Conservation (phyloP, 2,329 filamentous ascomycete species). For the Talaromyces sp. region DNA sequence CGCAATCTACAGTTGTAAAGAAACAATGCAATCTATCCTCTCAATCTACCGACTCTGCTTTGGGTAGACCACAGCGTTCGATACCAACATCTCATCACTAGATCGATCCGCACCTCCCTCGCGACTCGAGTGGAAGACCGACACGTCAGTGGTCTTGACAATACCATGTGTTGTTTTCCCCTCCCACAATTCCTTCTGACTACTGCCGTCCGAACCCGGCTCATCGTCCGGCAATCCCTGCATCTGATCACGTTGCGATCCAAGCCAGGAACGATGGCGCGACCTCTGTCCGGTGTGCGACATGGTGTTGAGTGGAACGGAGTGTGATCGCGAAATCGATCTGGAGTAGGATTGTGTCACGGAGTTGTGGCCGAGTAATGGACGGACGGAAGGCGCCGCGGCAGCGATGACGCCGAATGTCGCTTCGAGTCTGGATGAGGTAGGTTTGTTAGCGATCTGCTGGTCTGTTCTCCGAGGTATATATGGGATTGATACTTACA, state of each 20-base stretch:
- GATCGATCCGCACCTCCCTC: not conserved
- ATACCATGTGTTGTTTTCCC: not conserved
- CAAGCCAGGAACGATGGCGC: conserved; percentile 3
- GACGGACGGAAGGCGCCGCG: conserved; percentile 1
- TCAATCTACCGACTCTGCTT: not conserved
- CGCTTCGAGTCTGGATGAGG: conserved; percentile 9
- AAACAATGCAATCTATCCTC: not conserved
- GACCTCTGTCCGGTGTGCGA: not conserved
- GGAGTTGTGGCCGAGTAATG: conserved; percentile 12
- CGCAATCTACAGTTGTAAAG: not conserved
- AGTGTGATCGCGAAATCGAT: conserved; percentile 9
- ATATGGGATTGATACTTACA: not conserved
- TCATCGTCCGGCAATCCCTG: conserved; percentile 8
- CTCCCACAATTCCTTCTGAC: conserved; percentile 7
- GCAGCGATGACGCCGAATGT: conserved; percentile 11
- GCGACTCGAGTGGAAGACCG: conserved; percentile 6
- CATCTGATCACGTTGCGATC: conserved; percentile 5
- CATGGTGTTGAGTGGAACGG: conserved; percentile 12
- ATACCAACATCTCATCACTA: conserved; percentile 10
- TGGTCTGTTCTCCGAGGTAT: not conserved
- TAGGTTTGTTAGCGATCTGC: not conserved
- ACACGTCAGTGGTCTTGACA: conserved; percentile 12
- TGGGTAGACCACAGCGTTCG: not conserved
- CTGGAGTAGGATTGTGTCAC: conserved; percentile 6
- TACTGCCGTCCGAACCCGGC: not conserved